These are phyloP conservation scores for Angophora floribunda DNA, from an alignment of 345 rosid genomes.

Conservation along the genomic window DNA sequence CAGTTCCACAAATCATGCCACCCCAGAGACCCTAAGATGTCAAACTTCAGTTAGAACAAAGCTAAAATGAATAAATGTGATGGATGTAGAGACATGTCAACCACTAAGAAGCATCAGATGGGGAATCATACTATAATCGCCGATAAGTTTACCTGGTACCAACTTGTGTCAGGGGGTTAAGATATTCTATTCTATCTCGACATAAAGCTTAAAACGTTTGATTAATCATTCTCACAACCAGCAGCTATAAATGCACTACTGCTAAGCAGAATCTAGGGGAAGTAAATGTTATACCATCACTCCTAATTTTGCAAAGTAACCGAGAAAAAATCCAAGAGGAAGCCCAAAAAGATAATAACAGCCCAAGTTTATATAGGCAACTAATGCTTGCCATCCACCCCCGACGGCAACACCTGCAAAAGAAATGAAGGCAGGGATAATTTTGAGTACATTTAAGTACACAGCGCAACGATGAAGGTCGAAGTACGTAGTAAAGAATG, in stretches of 20 bases:
- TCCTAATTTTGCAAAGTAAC: constrained; percentile 49
- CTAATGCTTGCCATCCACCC: constrained; percentile 83
- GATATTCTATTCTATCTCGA: not conserved
- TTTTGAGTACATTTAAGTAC: not conserved
- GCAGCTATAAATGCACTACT: not conserved
- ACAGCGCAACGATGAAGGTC: not conserved
- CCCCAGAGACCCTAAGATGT: constrained; percentile 57
- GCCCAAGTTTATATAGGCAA: constrained; percentile 74
- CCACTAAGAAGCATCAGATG: not conserved
- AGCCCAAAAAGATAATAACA: constrained; percentile 65
- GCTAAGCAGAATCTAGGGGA: not conserved
- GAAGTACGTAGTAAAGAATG: not conserved
- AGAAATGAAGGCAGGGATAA: not conserved
- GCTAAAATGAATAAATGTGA: not conserved
- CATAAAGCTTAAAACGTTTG: not conserved
- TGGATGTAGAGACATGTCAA: not conserved
- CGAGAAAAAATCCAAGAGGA: constrained; percentile 71
- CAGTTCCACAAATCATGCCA: constrained; percentile 75
- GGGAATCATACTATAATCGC: not conserved
- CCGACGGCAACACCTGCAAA: constrained; percentile 75
- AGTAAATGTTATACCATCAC: constrained; percentile 32
- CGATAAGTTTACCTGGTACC: not conserved
- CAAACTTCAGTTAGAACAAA: not conserved
- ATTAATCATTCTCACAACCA: not conserved
- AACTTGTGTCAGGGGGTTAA: not conserved